Conservation (phyloP, 257 asterid genomes). For the Solanum lignicaule region DNA sequence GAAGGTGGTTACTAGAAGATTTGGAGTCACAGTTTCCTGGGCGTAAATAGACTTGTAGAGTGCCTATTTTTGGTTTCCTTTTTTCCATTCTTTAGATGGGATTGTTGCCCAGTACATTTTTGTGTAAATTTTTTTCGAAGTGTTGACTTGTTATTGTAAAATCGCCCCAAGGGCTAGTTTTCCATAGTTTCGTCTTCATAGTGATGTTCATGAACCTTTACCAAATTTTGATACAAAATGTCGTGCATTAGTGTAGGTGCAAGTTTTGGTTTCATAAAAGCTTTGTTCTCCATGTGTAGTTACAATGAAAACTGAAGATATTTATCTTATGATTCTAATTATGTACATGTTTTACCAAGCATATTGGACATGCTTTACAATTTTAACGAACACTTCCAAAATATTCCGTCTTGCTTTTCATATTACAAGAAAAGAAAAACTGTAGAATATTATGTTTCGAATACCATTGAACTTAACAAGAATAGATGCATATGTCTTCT, state of each 20-base stretch:
- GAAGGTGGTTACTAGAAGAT: background rate
- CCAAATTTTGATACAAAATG: background rate
- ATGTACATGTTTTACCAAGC: background rate
- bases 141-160: background rate
- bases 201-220: background rate
- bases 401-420: background rate
- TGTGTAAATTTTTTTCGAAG: background rate
- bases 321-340: background rate
- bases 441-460: background rate
- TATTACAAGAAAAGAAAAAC: background rate
- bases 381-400: background rate
- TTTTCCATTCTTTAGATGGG: background rate
- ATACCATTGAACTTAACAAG: background rate
- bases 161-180: background rate
- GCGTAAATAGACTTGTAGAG: background rate
- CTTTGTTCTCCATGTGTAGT: background rate
- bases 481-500: background rate
- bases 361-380: background rate
- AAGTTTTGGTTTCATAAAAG: background rate
- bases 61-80: background rate
- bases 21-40: background rate
- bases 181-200: background rate
- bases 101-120: background rate
- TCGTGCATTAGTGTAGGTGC: background rate
- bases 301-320: background rate